These are phyloP conservation scores for Plantago coronopus DNA, from an alignment of 305 asterid genomes.

Conservation along the genomic window DNA sequence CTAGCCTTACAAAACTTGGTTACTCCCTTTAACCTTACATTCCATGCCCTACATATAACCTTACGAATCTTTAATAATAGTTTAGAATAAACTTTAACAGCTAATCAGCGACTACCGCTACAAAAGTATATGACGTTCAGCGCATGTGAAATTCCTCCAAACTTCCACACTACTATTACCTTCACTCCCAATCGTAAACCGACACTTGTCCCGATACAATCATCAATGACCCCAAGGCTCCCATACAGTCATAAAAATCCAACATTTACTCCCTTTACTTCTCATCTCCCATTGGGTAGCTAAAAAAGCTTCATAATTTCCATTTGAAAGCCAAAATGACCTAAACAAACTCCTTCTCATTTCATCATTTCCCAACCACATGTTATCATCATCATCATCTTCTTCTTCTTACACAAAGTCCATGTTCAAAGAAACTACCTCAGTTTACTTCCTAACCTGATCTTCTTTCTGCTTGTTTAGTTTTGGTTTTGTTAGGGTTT, in stretches of 20 bases:
- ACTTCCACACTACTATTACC: background rate
- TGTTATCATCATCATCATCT: background rate
- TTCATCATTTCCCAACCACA: background rate
- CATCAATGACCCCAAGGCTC: background rate
- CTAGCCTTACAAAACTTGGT: too few relatives aligned
- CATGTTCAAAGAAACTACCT: background rate
- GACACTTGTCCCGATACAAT: background rate
- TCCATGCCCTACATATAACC: too few relatives aligned
- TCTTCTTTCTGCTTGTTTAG: background rate
- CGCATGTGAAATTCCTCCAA: background rate
- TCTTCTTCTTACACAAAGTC: background rate
- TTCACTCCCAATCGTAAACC: background rate
- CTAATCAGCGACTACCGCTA: background rate
- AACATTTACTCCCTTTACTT: background rate
- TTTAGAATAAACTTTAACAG: too few relatives aligned
- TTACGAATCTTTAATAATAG: too few relatives aligned
- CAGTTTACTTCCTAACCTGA: too few relatives aligned
- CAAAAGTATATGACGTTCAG: too few relatives aligned
- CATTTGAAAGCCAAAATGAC: background rate
- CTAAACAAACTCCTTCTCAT: background rate
- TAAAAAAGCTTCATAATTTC: background rate
- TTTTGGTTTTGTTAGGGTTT: background rate
- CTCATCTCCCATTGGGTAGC: background rate
- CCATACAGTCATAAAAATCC: background rate
- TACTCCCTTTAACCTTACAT: too few relatives aligned